Base-by-base conservation (phyloP, 1,139 yeast species). In the Geotrichum phurueaensis region DNA sequence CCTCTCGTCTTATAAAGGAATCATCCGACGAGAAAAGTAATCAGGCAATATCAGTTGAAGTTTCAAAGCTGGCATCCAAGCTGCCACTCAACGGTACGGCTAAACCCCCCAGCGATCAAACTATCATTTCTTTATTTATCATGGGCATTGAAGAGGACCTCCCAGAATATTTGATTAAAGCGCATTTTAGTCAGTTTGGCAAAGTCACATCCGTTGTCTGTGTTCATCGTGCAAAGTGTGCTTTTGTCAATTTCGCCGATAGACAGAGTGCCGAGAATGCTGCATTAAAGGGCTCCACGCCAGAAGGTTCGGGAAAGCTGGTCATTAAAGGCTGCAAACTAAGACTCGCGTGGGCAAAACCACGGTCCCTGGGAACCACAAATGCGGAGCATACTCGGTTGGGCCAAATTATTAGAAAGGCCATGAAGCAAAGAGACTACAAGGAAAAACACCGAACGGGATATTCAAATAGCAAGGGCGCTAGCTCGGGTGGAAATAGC, bases 141-240 rank as follows among this genome's bases (percentile, higher is more conserved):
- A 86, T 85, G 73, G 96, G 96, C 0, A 76, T 88, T 27, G 83
- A 80, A 56, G 82, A 82, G 18, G 84, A 82, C n/a, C 69, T 85
- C n/a, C 85, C 92, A 0, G 90, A 85, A 65, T 84, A 83, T 67
- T 73, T 75, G 52, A 73, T 89, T 15, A 73, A 83, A 12, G 82
- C 81, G 10, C 78, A 73, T 67, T 84, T 84, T 60, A 75, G 75
- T 29, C 66, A 70, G 33, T 73, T 64, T 62, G 86, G 86, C 0
- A 75, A 75, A 39, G 66, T 84, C 10, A 75, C 77, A 65, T 85
- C 18, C 79, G 80, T 63, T 73, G 83, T 9, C 70, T 73, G 87
- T n/a, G 78, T 83, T 31, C 89, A 85, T 65, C 76, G 77, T 27
- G 87, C 92, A 1, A 78, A 81, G 60, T 83, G 88, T 68, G 96